Evolutionary conservation across 2,329 filamentous ascomycete species (phyloP).

Genomic region (Aspergillus neoniger): DNA sequence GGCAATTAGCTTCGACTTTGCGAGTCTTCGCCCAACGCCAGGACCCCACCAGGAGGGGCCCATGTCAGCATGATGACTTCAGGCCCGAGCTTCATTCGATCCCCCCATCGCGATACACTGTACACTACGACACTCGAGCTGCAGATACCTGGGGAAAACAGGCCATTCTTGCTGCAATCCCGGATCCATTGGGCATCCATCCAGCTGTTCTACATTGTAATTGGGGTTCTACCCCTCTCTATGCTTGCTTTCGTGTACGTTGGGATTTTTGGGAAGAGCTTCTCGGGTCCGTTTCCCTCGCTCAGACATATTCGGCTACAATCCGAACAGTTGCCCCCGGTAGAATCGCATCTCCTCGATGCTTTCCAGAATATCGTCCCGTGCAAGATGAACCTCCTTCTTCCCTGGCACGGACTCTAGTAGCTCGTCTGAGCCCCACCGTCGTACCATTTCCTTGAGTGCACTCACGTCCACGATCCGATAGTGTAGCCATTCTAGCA

Average conservation of each 20-base stretch:
- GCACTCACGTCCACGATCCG: conserved; percentile 88
- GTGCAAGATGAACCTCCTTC: conserved; percentile 75
- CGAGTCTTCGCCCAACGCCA: neutral
- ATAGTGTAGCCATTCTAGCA: conserved; percentile 80
- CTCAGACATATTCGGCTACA: conserved; percentile 1
- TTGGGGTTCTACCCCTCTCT: neutral
- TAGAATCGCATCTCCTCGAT: conserved; percentile 90
- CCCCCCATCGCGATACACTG: neutral
- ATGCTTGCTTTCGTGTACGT: neutral
- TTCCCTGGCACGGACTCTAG: conserved; percentile 69
- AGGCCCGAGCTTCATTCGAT: neutral
- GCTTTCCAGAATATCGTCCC: conserved; percentile 89
- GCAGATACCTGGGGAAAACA: neutral
- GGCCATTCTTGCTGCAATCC: neutral
- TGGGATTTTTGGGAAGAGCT: neutral
- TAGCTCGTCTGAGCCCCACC: conserved; percentile 71
- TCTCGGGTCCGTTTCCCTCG: neutral
- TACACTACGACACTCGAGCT: neutral
- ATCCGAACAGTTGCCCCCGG: conserved; percentile 65
- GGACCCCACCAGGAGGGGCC: neutral
- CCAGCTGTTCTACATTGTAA: neutral
- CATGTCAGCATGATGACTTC: neutral
- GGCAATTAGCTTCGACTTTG: neutral
- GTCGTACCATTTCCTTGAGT: conserved; percentile 83
- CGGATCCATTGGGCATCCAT: conserved; percentile 1